A percentile compares a stretch with the other conserved stretches of the same genome.
These are phyloP conservation scores for Umbilicus rupestris DNA, from an alignment of 164 flowering plant genomes.

Conservation along the genomic window DNA sequence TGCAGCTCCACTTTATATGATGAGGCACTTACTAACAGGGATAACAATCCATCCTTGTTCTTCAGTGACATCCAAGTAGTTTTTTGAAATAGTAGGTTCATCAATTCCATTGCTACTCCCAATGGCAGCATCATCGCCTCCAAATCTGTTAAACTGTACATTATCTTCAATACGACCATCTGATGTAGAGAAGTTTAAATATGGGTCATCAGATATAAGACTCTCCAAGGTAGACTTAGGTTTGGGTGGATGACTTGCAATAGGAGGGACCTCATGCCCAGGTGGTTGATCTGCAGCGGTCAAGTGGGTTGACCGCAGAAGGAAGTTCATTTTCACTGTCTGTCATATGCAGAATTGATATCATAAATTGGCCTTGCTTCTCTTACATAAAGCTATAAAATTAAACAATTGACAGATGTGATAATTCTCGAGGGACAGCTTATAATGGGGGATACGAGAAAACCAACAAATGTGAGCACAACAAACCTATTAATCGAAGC, in stretches of 20 bases:
- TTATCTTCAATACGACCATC: constrained; percentile 26
- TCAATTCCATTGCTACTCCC: constrained; percentile 22
- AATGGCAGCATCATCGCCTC: constrained; percentile 21
- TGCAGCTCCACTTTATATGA: neutral
- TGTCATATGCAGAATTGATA: neutral
- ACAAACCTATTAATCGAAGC: no score
- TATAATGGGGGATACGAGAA: no score
- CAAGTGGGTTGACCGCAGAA: constrained; percentile 44
- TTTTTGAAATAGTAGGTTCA: constrained; percentile 20
- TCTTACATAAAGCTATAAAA: neutral
- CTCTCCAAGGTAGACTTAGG: constrained; percentile 51
- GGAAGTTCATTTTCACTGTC: constrained; percentile 51
- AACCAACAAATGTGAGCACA: no score
- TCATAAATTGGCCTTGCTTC: neutral
- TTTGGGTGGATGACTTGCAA: constrained; percentile 17
- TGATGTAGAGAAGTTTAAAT: constrained; percentile 16
- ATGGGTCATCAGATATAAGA: constrained; percentile 67
- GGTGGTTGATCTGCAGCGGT: constrained; percentile 28
- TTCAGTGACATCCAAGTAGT: constrained; percentile 57
- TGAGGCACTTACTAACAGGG: constrained; percentile 46
- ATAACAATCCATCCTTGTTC: constrained; percentile 85
- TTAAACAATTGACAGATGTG: neutral
- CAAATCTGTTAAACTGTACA: constrained; percentile 16
- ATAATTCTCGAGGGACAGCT: no score
- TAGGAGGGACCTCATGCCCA: constrained; percentile 22